Base-by-base conservation (phyloP, 2,329 filamentous ascomycete species). In the Claviceps digitariae region DNA sequence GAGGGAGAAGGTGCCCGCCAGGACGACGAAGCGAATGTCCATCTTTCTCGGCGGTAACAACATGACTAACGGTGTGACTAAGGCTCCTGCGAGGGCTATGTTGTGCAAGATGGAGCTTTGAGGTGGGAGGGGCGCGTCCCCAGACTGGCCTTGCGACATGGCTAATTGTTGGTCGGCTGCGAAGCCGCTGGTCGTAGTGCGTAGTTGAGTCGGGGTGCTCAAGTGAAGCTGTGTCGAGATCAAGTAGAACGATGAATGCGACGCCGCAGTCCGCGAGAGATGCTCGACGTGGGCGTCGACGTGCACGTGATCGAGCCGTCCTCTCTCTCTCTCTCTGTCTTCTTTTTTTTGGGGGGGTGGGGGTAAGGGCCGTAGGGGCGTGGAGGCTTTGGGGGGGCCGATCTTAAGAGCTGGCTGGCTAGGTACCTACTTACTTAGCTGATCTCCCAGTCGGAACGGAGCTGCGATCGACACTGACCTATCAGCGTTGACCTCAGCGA, bases 41-140 rank as follows among this genome's bases (percentile, higher is more conserved):
- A 76, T 62, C 45, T 71, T 72, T 51, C 77, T 73, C 45, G 77
- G 77, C 20, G 77, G 77, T 25, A 79, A 68, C 45, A 73, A 63
- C 61, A 80, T 72, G 23, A 66, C 73, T 48, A 76, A 59, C 7
- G 75, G 71, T 47, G 71, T 68, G 51, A 77, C 60, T 52, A 77
- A 66, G 55, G 75, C 72, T 52, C 72, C 69, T 49, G 67, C 71
- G 3, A 79, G 65, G 54, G 74, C 74, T 20, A 71, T 65, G 60
- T 72, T 73, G 69, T 77, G 75, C 47, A 76, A 58, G 54, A 71
- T 61, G 49, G 58, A 61, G 57, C 66, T 68, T 56, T 62, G 67
- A 41, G 64, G 62, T 9, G 67, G 67, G 53, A 67, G 58, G 38
- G 62, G 59, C 23, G 59, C 61, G 48, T 61, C 59, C 31, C 31